Conservation (phyloP, 306 rosid genomes). For the Ammopiptanthus mongolicus region DNA sequence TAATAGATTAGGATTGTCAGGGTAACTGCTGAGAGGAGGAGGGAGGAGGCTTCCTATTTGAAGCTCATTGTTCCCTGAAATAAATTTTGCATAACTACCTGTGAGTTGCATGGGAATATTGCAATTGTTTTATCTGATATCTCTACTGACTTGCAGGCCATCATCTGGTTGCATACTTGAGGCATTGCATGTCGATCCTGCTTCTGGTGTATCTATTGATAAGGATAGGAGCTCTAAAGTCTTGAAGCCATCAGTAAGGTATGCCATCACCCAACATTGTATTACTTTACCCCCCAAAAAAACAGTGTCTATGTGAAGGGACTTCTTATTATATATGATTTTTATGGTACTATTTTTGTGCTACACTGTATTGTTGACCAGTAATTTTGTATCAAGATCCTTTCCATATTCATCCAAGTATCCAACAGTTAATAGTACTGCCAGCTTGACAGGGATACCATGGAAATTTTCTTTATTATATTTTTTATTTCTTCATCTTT, state of each 20-base stretch:
- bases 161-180: constrained; percentile 87
- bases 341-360: constrained; percentile 1
- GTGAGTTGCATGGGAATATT: constrained; percentile 31
- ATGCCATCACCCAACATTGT: constrained; percentile 4
- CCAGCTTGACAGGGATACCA: background rate
- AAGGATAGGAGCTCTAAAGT: constrained; percentile 70
- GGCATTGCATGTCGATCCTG: constrained; percentile 98
- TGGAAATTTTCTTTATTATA: background rate
- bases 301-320: background rate
- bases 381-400: background rate
- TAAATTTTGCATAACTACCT: constrained; percentile 38
- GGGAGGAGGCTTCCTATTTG: constrained; percentile 58
- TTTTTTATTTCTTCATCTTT: background rate
- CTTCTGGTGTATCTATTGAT: constrained; percentile 79
- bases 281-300: background rate
- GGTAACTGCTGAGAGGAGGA: constrained; percentile 60
- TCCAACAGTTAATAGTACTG: background rate
- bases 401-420: background rate
- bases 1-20: constrained; percentile 72
- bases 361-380: background rate
- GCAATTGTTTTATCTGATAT: constrained; percentile 48
- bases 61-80: constrained; percentile 46
- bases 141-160: constrained; percentile 64
- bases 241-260: constrained; percentile 71
- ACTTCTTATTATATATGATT: background rate